These are phyloP conservation scores for Fusarium brevicatenulatum DNA, from an alignment of 2,329 filamentous ascomycete genomes.

Conservation along the genomic window DNA sequence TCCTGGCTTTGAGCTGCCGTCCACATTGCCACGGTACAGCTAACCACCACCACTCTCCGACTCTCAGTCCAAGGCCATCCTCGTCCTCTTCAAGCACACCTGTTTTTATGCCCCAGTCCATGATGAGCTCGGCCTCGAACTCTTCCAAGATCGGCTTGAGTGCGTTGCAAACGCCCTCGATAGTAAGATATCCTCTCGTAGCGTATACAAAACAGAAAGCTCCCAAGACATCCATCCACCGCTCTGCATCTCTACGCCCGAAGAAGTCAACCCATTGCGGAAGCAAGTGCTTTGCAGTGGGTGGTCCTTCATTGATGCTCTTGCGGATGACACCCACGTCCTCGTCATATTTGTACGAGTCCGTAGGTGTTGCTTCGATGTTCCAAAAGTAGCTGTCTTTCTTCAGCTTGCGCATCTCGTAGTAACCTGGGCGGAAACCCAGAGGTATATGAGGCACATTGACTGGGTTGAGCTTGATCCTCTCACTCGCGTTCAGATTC, in stretches of 20 bases:
- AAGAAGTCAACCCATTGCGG: constrained; percentile 81
- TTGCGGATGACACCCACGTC: constrained; percentile 56
- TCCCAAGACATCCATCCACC: constrained; percentile 73
- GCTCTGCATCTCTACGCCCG: constrained; percentile 63
- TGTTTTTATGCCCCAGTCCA: constrained; percentile 66
- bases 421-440: constrained; percentile 76
- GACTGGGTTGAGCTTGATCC: constrained; percentile 63
- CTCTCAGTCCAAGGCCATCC: constrained; percentile 54
- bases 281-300: constrained; percentile 58
- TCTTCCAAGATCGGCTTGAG: constrained; percentile 68
- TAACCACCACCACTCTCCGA: constrained; percentile 76
- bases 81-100: constrained; percentile 61
- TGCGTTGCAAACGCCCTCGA: constrained; percentile 62
- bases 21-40: constrained; percentile 53
- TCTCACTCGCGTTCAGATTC: constrained; percentile 70
- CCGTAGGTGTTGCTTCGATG: constrained; percentile 70
- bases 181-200: constrained; percentile 67
- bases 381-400: constrained; percentile 72
- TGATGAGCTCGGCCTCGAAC: constrained; percentile 69
- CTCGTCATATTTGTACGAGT: constrained; percentile 68
- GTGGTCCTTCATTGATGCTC: constrained; percentile 53
- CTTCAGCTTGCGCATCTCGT: constrained; percentile 75
- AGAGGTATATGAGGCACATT: constrained; percentile 72
- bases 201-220: constrained; percentile 71
- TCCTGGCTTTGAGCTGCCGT: constrained; percentile 6